phyloP scores from a whole-genome alignment of 2,329 filamentous ascomycete genomes.

The Fusarium sp. region DNA sequence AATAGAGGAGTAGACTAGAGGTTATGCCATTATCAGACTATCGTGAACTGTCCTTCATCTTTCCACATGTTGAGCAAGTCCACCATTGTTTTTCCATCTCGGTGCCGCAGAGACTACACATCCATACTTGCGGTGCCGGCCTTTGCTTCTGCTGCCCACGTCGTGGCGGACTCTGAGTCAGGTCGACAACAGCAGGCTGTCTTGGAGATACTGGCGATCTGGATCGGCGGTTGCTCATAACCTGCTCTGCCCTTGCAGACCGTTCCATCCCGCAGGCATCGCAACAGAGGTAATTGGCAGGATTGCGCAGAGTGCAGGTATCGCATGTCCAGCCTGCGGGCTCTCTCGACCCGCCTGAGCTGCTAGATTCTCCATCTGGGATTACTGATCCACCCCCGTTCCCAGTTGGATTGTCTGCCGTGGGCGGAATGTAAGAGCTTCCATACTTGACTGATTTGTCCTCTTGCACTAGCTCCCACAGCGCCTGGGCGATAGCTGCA shows the following conservation, averaged over 20 bases:
- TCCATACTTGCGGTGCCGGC: constrained; percentile 56
- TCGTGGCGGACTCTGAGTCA: constrained; percentile 50
- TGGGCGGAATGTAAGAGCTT: constrained; percentile 62
- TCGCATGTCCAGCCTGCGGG: constrained; percentile 62
- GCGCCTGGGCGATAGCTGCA: constrained; percentile 82
- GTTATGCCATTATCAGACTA: constrained; percentile 25
- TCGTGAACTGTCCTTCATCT: constrained; percentile 62
- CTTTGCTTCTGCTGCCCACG: constrained; percentile 16
- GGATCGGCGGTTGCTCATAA: constrained; percentile 33
- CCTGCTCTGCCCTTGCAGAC: constrained; percentile 33
- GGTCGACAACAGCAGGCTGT: constrained; percentile 46
- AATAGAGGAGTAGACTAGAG: constrained; percentile 20
- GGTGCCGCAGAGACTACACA: constrained; percentile 63
- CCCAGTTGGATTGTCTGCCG: constrained; percentile 63
- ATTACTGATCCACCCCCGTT: constrained; percentile 51
- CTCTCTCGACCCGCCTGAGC: constrained; percentile 8
- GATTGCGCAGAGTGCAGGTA: constrained; percentile 68
- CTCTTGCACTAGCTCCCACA: constrained; percentile 88
- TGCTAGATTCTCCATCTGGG: constrained; percentile 28
- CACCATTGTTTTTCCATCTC: constrained; percentile 66
- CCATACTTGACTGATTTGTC: constrained; percentile 71
- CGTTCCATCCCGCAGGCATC: constrained; percentile 65
- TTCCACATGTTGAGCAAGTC: constrained; percentile 66
- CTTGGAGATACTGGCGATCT: constrained; percentile 17
- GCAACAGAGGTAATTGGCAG: constrained; percentile 61